Evolutionary conservation across 2,329 filamentous ascomycete genomes (phyloP), one percentile per base, ranked within the genome.

Genomic region (Talaromyces albobiverticillius): DNA sequence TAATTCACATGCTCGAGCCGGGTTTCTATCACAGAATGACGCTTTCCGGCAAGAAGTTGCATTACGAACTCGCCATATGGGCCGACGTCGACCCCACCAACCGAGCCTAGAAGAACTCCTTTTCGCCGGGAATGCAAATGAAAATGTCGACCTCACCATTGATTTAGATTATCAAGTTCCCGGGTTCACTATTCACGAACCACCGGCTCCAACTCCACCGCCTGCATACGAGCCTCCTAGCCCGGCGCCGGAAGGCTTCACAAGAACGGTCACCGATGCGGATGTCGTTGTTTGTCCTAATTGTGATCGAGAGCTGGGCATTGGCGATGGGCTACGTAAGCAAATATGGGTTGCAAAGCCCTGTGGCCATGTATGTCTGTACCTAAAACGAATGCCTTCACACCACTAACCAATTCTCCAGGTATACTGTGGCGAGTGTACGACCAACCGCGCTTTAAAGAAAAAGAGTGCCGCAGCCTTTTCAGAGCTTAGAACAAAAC

Each of bases 311-410:
- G 93, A 97, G 71, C 76, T 99, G 14, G 88, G 90, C 5, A 84
- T 87, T 48, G 88, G 91, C 13, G 84, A 79, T 52, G 77, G 79
- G 25, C 67, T 76, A 31, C 91, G 95, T 71, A 86, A 89, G 66
- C 88, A 96, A 64, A 93, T 97, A 58, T 97, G 92, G 91, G 87
- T 94, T 1, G 80, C 94, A 32, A 96, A 92, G 71, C 81, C 81
- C 49, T 99, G 94, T 69, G 94, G 94, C 60, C 94, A 99, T 75
- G 94, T 97, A 81, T 71, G 82, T 78, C 41, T 38, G 34, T 23
- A 55, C 22, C 23, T 22, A 8, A 38, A 14, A 22, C 29, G 4
- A 1, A 9, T 41, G 18, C 7, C 42, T 23, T n/a, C n/a, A 41
- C 23, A 10, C 16, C n/a, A 3, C 41, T 26, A 56, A 46, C 16